phyloP scores from a whole-genome alignment of 2,329 filamentous ascomycete genomes.

The Colletotrichum cordylinicola region DNA sequence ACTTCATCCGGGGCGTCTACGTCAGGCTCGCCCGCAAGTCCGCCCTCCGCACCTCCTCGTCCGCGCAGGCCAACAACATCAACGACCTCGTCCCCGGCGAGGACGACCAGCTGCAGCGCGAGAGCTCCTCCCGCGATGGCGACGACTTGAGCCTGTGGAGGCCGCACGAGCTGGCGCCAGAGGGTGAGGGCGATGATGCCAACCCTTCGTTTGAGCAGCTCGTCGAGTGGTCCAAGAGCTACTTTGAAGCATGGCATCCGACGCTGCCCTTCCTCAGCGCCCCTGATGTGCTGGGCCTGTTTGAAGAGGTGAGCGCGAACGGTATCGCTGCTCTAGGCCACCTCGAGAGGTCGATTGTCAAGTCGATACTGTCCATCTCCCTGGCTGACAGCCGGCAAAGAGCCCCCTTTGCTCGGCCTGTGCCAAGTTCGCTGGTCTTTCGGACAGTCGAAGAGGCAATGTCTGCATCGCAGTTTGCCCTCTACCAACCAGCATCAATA shows the following conservation, averaged over 20 bases:
- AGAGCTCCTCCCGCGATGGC: conserved; percentile 8
- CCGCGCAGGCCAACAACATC: background rate
- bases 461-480: conserved; percentile 50
- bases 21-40: conserved; percentile 44
- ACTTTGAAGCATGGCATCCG: conserved; percentile 64
- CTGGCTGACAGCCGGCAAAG: conserved; percentile 56
- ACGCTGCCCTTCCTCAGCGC: conserved; percentile 62
- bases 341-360: conserved; percentile 47
- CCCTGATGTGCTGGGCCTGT: conserved; percentile 50
- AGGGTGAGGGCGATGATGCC: background rate
- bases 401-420: conserved; percentile 25
- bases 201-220: conserved; percentile 51
- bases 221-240: conserved; percentile 54
- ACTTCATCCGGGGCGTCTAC: conserved; percentile 63
- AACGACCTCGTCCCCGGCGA: conserved; percentile 60
- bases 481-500: conserved; percentile 53
- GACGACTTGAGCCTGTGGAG: conserved; percentile 38
- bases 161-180: conserved; percentile 35
- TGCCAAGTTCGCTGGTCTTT: conserved; percentile 52
- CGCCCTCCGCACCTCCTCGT: conserved; percentile 8
- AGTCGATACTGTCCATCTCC: conserved; percentile 58
- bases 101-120: conserved; percentile 51
- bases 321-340: conserved; percentile 34
- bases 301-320: conserved; percentile 46
- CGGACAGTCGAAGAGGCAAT: conserved; percentile 54